Conservation (phyloP, 352 stramenopile genomes). For the Blastocystis sp. region DNA sequence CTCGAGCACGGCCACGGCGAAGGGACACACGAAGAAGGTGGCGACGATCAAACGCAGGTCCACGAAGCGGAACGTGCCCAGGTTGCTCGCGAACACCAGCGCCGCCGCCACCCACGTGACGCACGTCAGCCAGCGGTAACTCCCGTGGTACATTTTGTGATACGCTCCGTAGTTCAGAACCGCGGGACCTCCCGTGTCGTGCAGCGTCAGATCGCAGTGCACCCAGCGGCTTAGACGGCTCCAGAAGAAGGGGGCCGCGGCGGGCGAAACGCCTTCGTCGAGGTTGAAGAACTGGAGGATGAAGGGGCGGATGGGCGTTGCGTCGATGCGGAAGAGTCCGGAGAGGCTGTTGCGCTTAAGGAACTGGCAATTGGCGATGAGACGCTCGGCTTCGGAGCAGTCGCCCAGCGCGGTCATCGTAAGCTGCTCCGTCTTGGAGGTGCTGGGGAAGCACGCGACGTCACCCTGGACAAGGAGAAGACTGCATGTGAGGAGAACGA, state of each 20-base stretch:
- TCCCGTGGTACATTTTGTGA: neutral
- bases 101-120: neutral
- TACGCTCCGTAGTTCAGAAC: constrained; percentile 33
- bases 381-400: neutral
- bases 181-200: neutral
- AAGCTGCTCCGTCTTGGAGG: neutral
- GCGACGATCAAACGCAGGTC: constrained; percentile 20
- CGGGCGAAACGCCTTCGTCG: neutral
- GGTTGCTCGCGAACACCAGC: neutral
- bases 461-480: constrained; percentile 14
- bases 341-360: neutral
- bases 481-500: neutral
- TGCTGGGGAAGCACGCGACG: neutral
- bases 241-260: neutral
- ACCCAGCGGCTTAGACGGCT: constrained; percentile 12
- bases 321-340: neutral
- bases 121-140: neutral
- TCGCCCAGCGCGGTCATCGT: neutral
- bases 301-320: neutral
- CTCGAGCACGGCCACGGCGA: neutral
- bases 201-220: neutral
- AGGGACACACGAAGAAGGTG: constrained; percentile 32
- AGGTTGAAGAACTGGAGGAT: neutral
- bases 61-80: neutral
- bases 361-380: neutral